Percentiles rank a stretch among this genome's conserved stretches.
Evolutionary conservation across 306 rosid species (phyloP).

Genomic region (Aeschynomene evenia): DNA sequence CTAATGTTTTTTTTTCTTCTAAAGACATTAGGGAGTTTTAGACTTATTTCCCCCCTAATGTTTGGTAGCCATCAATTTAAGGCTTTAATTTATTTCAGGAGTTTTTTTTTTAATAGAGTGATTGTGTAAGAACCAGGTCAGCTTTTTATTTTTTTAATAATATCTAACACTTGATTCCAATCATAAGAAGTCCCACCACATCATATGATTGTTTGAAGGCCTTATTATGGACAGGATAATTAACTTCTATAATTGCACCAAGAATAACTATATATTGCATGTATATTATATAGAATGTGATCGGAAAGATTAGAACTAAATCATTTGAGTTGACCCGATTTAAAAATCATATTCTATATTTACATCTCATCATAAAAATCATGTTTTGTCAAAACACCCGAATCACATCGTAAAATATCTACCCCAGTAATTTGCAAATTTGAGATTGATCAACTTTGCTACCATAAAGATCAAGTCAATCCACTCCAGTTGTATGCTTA

Average conservation of each 20-base stretch:
- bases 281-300: neutral
- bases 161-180: neutral
- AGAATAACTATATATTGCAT: too few relatives aligned
- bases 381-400: slow-evolving; percentile 31
- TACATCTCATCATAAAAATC: too few relatives aligned
- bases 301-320: too few relatives aligned
- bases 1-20: too few relatives aligned
- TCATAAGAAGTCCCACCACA: neutral
- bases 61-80: too few relatives aligned
- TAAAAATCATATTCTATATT: too few relatives aligned
- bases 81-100: too few relatives aligned
- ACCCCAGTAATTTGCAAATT: slow-evolving; percentile 21
- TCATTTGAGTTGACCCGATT: too few relatives aligned
- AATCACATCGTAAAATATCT: slow-evolving; percentile 26
- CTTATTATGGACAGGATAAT: neutral
- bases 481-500: slow-evolving; percentile 29
- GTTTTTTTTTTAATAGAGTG: too few relatives aligned
- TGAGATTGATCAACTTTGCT: slow-evolving; percentile 24
- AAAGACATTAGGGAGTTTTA: too few relatives aligned
- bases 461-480: slow-evolving; percentile 2
- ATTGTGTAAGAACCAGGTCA: neutral
- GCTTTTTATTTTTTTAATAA: neutral
- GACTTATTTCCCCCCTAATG: too few relatives aligned
- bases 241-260: neutral
- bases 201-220: neutral